Conservation (phyloP, 2,329 filamentous ascomycete species). For the Purpureocillium lavendulum region DNA sequence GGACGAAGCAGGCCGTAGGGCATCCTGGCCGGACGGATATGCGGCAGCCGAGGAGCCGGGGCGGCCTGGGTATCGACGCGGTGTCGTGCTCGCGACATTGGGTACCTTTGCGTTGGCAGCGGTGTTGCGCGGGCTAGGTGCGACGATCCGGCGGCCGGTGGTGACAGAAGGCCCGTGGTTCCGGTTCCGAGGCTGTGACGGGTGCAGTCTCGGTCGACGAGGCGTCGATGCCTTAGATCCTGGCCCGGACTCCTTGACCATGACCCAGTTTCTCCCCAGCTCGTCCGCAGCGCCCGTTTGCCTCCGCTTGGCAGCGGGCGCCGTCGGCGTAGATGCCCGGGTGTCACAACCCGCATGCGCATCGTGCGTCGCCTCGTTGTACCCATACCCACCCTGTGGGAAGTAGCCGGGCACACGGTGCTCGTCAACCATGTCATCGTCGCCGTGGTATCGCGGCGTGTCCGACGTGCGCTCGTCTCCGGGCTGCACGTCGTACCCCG, state of each 20-base stretch:
- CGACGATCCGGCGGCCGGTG: conserved; percentile 35
- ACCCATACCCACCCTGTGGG: conserved; percentile 19
- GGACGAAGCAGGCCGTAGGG: conserved; percentile 17
- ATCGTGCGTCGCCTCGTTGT: conserved; percentile 14
- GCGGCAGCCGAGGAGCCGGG: conserved; percentile 22
- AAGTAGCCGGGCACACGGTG: conserved; percentile 19
- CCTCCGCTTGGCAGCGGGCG: conserved; percentile 42
- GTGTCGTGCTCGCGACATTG: background rate
- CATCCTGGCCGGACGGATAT: conserved; percentile 4
- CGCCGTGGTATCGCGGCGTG: conserved; percentile 9
- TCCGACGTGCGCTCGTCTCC: conserved; percentile 16
- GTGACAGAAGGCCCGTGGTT: conserved; percentile 22
- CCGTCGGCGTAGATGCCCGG: conserved; percentile 31
- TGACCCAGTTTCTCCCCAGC: conserved; percentile 61
- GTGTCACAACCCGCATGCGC: conserved; percentile 14
- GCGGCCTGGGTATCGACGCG: conserved; percentile 26
- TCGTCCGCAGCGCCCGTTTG: conserved; percentile 47
- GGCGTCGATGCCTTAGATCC: conserved; percentile 13
- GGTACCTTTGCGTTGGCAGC: background rate
- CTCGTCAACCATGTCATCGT: conserved; percentile 10
- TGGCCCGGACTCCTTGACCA: conserved; percentile 42
- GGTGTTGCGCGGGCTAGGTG: conserved; percentile 20
- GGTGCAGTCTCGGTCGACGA: conserved; percentile 15
- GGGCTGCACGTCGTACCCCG: conserved; percentile 50
- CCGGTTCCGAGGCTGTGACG: conserved; percentile 19